These are phyloP conservation scores for Eucalyptus camaldulensis DNA, from an alignment of 345 rosid genomes.

Conservation along the genomic window DNA sequence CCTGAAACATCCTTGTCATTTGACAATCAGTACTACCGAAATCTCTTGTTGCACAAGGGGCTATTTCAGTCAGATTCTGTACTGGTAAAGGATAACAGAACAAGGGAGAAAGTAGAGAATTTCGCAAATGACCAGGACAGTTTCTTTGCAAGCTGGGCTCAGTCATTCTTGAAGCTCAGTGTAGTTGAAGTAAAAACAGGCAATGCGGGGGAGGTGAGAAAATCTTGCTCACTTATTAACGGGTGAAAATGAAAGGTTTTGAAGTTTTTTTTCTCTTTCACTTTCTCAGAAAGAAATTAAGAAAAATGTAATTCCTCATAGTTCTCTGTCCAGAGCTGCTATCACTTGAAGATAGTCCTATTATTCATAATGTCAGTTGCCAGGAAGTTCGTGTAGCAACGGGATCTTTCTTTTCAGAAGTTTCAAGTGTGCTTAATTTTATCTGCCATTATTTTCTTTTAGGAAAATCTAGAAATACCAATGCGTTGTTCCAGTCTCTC, in stretches of 20 bases:
- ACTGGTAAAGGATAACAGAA: slow-evolving; percentile 34
- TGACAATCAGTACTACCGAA: slow-evolving; percentile 58
- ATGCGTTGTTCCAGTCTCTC: background rate
- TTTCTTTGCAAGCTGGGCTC: slow-evolving; percentile 51
- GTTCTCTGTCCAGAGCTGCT: background rate
- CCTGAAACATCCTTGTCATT: slow-evolving; percentile 43
- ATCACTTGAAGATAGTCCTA: background rate
- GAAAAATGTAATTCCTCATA: background rate
- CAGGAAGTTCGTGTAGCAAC: background rate
- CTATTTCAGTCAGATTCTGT: slow-evolving; percentile 70
- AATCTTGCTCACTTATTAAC: slow-evolving; percentile 28
- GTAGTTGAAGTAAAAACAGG: slow-evolving; percentile 51
- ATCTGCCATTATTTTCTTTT: background rate
- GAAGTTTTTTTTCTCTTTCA: background rate
- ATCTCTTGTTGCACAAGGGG: slow-evolving; percentile 41
- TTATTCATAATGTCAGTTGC: background rate
- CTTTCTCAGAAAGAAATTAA: background rate
- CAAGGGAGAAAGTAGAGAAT: slow-evolving; percentile 37
- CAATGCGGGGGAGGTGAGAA: slow-evolving; percentile 61
- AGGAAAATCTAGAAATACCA: background rate
- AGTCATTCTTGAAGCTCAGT: slow-evolving; percentile 66
- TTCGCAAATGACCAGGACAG: slow-evolving; percentile 39
- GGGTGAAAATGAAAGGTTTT: background rate
- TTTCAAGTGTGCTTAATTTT: background rate
- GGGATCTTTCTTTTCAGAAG: background rate